Percentiles rank a stretch among this genome's conserved stretches.
These are phyloP conservation scores for Sporopachydermia lactativora DNA, from an alignment of 805 yeast genomes.

Conservation along the genomic window DNA sequence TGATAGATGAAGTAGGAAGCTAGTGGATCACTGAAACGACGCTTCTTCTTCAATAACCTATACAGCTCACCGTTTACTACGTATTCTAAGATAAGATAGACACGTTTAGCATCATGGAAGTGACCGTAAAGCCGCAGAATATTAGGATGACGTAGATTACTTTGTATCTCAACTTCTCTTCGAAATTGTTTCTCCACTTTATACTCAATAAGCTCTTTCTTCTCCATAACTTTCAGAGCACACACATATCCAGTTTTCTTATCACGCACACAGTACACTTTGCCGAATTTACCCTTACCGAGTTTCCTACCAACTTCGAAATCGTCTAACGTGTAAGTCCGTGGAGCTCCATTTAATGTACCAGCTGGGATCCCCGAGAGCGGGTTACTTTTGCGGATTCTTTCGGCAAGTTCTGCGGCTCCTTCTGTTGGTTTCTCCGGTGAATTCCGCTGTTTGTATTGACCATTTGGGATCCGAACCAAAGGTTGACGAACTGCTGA, in stretches of 20 bases:
- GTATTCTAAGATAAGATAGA: slow-evolving; percentile 75
- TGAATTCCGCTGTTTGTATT: background rate
- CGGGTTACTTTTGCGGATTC: background rate
- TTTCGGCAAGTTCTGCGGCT: background rate
- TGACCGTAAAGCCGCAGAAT: slow-evolving; percentile 73
- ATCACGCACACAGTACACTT: slow-evolving; percentile 80
- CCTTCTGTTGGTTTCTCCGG: background rate
- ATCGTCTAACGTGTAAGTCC: slow-evolving; percentile 34
- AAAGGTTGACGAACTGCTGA: background rate
- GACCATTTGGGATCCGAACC: background rate
- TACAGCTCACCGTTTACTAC: slow-evolving; percentile 81
- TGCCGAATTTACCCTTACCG: slow-evolving; percentile 91
- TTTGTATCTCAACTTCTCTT: slow-evolving; percentile 85
- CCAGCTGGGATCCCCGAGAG: background rate
- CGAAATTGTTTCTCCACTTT: slow-evolving; percentile 77
- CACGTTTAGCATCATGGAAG: slow-evolving; percentile 69
- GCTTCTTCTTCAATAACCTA: slow-evolving; percentile 47
- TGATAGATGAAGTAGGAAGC: slow-evolving; percentile 67
- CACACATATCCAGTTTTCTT: slow-evolving; percentile 62
- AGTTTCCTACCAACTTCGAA: slow-evolving; percentile 79
- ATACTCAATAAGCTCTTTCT: slow-evolving; percentile 57
- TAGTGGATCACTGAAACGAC: slow-evolving; percentile 54
- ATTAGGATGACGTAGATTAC: slow-evolving; percentile 59
- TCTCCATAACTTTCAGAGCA: slow-evolving; percentile 87
- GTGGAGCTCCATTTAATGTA: slow-evolving; percentile 7